Evolutionary conservation across 176 grass and related monocot genomes (phyloP).

Genomic region (Juncus effusus): DNA sequence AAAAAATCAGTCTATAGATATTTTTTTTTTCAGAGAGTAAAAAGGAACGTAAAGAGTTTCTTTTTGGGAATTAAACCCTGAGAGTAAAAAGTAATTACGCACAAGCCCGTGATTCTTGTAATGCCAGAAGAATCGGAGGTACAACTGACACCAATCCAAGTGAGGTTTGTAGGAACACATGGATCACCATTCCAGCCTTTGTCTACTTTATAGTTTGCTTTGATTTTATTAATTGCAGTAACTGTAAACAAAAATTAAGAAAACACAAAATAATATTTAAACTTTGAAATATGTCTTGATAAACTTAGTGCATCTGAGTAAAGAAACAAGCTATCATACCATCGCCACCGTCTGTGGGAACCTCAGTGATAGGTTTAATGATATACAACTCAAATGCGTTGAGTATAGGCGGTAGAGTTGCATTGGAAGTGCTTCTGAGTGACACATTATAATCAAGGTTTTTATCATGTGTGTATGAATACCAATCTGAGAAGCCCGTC

Average conservation of each 20-base stretch:
- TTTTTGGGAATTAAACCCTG: neutral
- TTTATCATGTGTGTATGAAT: neutral
- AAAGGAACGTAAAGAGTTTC: constrained; percentile 23
- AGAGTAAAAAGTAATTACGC: neutral
- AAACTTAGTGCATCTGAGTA: too few relatives aligned
- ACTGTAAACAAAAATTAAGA: constrained; percentile 4
- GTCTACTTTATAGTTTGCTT: constrained; percentile 23
- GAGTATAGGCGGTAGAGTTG: constrained; percentile 25
- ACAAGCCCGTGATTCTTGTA: constrained; percentile 41
- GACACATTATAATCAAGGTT: neutral
- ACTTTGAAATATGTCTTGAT: neutral
- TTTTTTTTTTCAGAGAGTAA: constrained; percentile 14
- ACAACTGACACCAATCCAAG: constrained; percentile 41
- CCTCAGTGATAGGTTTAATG: neutral
- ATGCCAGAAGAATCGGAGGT: neutral
- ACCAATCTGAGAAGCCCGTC: neutral
- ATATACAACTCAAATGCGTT: constrained; percentile 38
- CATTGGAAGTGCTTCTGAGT: constrained; percentile 8
- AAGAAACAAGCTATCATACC: too few relatives aligned
- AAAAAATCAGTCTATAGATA: neutral
- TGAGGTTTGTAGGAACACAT: constrained; percentile 26
- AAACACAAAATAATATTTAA: neutral
- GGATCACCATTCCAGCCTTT: constrained; percentile 53
- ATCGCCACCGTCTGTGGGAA: too few relatives aligned
- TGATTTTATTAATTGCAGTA: constrained; percentile 34